Evolutionary conservation across 345 rosid genomes (phyloP), one percentile per base, ranked within the genome.

Genomic region (Melaleuca quinquenervia): DNA sequence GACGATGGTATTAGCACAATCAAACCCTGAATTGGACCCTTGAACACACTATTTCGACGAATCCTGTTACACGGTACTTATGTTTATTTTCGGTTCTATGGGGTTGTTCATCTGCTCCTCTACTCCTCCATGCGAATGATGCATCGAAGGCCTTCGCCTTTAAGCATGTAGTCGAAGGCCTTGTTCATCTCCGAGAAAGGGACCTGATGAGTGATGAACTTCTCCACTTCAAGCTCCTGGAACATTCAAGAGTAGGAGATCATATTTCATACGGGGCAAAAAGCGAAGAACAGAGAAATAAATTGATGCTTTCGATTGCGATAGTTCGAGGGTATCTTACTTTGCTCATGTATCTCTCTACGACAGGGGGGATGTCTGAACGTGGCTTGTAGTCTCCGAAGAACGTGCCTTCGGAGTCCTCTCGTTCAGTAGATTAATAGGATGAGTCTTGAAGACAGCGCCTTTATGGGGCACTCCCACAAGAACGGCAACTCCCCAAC

Each of bases 111-210:
- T 32, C 78, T 45, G 45, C 78, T 36, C 18, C 78, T 18, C 32
- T 70, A 70, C 78, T 70, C 78, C 78, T 88, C 93, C 93, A 91
- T 91, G 41, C 84, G 55, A 82, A 92, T 92, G 29, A 92, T 87
- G 88, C 93, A 92, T 29, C 92, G 82, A 76, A 92, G 80, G 41
- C 95, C 85, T 85, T 87, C 91, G 52, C 94, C 93, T 21, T 87
- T 89, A 50, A 90, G 74, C 96, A 92, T 92, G 76, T 62, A 85
- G 22, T 94, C 94, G 18, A 92, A 93, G n/a, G 93, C 92, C 80
- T 89, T 92, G 88, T 93, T 93, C 87, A 92, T 92, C 58, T 92
- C 90, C 4, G 92, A 85, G 89, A 93, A 88, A 20, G 93, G 86
- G 26, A 93, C 89, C 48, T 82, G 55, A 32, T 94, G 96, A 10